A percentile compares a stretch with the other conserved stretches of the same genome.
Evolutionary conservation across 164 flowering plant genomes (phyloP).

Genomic region (Vitis cinerea): DNA sequence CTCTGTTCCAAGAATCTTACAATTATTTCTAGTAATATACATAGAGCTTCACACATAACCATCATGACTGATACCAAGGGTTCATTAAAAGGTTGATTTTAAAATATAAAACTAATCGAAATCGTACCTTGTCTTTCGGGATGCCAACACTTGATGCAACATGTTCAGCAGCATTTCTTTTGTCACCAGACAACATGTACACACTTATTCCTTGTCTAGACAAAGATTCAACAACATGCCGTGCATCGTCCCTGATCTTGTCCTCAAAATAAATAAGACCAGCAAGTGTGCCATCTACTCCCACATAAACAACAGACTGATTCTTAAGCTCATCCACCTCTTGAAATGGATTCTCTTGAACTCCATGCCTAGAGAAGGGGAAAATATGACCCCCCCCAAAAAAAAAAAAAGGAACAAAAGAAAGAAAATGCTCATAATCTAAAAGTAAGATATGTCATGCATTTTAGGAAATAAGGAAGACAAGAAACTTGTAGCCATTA

Average conservation of each 20-base stretch:
- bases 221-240: slow-evolving; percentile 62
- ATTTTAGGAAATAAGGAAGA: too few species aligned
- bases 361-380: slow-evolving; percentile 75
- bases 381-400: not conserved
- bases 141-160: slow-evolving; percentile 93
- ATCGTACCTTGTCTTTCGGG: slow-evolving; percentile 69
- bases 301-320: slow-evolving; percentile 88
- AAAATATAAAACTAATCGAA: not conserved
- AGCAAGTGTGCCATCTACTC: slow-evolving; percentile 70
- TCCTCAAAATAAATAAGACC: slow-evolving; percentile 92
- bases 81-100: not conserved
- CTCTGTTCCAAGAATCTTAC: too few species aligned
- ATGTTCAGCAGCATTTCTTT: slow-evolving; percentile 78
- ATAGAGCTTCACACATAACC: not conserved
- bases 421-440: too few species aligned
- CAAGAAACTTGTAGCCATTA: too few species aligned
- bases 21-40: too few species aligned
- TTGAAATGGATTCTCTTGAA: slow-evolving; percentile 38
- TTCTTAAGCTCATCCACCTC: slow-evolving; percentile 53
- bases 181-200: slow-evolving; percentile 96
- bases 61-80: not conserved
- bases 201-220: slow-evolving; percentile 61
- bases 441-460: too few species aligned
- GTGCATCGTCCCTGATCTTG: slow-evolving; percentile 90
- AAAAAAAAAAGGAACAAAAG: not conserved